These are phyloP conservation scores for Phytophthora hibernalis DNA, from an alignment of 352 stramenopile genomes.

Conservation along the genomic window DNA sequence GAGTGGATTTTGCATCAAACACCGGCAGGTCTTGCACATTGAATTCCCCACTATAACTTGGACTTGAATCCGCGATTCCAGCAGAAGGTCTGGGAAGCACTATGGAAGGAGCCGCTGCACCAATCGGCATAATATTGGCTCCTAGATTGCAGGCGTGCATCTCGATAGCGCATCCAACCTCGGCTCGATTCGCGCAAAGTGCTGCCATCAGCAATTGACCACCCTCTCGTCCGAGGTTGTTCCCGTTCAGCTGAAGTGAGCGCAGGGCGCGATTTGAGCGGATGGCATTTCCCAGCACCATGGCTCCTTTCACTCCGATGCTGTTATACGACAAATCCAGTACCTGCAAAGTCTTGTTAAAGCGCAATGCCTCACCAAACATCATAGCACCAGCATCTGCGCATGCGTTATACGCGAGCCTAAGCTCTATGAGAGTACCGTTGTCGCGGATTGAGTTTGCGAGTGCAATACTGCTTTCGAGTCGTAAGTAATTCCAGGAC, in stretches of 20 bases:
- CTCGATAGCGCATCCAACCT: constrained; percentile 62
- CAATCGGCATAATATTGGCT: constrained; percentile 30
- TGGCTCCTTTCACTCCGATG: constrained; percentile 72
- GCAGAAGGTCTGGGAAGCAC: constrained; percentile 3
- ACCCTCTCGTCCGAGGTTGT: constrained; percentile 76
- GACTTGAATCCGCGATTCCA: not conserved
- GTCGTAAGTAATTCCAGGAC: constrained; percentile 90
- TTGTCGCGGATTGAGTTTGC: constrained; percentile 74
- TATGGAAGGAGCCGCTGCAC: constrained; percentile 2
- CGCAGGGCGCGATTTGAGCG: constrained; percentile 67
- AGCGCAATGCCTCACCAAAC: constrained; percentile 73
- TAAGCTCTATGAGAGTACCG: constrained; percentile 67
- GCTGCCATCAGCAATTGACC: constrained; percentile 73
- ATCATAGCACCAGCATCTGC: constrained; percentile 77
- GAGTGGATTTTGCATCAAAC: constrained; percentile 45
- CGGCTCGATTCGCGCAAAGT: constrained; percentile 63
- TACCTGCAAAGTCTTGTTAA: constrained; percentile 67
- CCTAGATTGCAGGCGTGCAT: constrained; percentile 71
- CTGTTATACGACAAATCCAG: constrained; percentile 85
- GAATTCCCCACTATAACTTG: constrained; percentile 22
- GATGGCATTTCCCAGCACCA: constrained; percentile 74
- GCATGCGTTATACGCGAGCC: constrained; percentile 82
- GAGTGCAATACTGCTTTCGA: constrained; percentile 79
- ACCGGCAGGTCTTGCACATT: constrained; percentile 47
- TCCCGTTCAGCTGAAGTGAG: constrained; percentile 76